Conservation (phyloP, 2,329 filamentous ascomycete genomes). For the Colletotrichum orbiculare region DNA sequence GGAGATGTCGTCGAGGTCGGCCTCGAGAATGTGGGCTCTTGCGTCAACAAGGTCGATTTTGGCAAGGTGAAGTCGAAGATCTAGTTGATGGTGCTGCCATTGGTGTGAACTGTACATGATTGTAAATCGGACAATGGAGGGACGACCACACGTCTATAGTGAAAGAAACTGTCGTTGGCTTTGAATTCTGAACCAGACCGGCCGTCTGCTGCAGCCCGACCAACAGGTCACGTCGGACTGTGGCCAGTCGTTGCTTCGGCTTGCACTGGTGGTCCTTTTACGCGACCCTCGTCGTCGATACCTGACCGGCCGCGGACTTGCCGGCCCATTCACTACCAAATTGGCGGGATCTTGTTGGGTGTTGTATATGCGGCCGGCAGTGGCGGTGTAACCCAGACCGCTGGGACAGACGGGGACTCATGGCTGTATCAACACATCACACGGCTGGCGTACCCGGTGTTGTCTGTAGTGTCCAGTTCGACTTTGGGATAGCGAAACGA, state of each 20-base stretch:
- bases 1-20: conserved; percentile 77
- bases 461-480: too few relatives aligned
- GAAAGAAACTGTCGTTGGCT: not conserved
- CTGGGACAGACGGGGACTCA: too few relatives aligned
- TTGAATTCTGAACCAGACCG: not conserved
- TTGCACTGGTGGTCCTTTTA: too few relatives aligned
- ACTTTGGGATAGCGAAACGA: too few relatives aligned
- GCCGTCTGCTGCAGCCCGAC: not conserved
- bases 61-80: conserved; percentile 42
- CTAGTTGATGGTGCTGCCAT: conserved; percentile 3
- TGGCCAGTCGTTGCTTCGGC: too few relatives aligned
- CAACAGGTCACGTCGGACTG: not conserved
- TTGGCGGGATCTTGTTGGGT: not conserved
- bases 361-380: too few relatives aligned
- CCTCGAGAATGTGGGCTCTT: conserved; percentile 73
- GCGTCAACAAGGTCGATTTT: conserved; percentile 58
- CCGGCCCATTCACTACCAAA: conserved; percentile 2
- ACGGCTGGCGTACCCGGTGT: too few relatives aligned
- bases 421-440: too few relatives aligned
- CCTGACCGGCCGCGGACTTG: too few relatives aligned
- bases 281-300: too few relatives aligned
- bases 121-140: not conserved
- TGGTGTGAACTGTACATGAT: not conserved
- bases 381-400: too few relatives aligned
- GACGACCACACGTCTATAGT: too few relatives aligned